Base-by-base conservation (phyloP, 2,329 filamentous ascomycete species). In the Aspergillus aculeatus region DNA sequence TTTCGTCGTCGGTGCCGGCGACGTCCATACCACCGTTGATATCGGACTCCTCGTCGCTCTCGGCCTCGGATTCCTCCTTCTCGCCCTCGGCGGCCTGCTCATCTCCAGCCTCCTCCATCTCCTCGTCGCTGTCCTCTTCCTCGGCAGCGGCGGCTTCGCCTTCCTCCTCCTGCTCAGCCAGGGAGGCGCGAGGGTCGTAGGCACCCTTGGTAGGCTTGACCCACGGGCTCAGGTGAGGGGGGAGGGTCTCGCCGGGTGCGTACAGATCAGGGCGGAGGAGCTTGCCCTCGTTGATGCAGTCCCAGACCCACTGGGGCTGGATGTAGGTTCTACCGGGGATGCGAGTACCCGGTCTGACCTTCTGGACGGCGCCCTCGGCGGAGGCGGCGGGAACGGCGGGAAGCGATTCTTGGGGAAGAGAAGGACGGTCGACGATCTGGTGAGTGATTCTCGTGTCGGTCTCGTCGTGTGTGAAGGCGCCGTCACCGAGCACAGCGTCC, bases 271-370 rank as follows among this genome's bases (percentile, higher is more conserved):
- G 86, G 65, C 90, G 85, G 74, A 97, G 88, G 58, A 99, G 81
- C 76, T 94, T 92, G 63, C 92, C 91, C 50, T 95, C 91, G 74
- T 99, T 99, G 74, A 96, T 81, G 70, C 91, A 94, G 73, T 99
- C 95, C 95, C 95, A 99, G 4, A 99, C 87, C 94, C 96, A 99
- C 75, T 99, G 95, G 21, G 95, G 95, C 80, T 99, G 95, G 58
- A 99, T 80, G 69, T 99, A 99, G 64, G 87, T 92, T 66, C 95
- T 85, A 38, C 94, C 94, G n/a, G 94, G 92, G 62, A 98, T 89
- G 62, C 92, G 87, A 64, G 86, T 86, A 70, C 91, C 89, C 31
- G 82, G 79, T 70, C 78, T 80, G 62, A 82, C 76, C 62, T 76
- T 80, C 38, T 76, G 29, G 68, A 80, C 49, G 51, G 69, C 80